Evolutionary conservation across 1,139 yeast species (phyloP), one percentile per base, ranked within the genome.

Genomic region (Yamadazyma diospyri): DNA sequence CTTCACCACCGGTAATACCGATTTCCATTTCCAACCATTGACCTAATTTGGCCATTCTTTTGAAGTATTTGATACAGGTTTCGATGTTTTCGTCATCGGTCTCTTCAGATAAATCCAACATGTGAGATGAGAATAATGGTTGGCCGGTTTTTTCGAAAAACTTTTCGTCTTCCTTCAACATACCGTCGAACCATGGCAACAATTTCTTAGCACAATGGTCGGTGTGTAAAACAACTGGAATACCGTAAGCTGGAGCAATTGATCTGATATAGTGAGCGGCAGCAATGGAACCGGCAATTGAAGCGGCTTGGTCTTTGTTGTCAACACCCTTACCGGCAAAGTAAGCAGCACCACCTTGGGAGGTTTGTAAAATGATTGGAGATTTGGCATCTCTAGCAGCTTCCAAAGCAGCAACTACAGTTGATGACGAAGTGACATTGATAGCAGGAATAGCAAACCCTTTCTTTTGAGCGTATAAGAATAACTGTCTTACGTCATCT

Each of bases 1-100:
- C 98, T 76, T 92, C 98, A 82, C 98, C 98, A 73, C 98, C 97
- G 62, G 98, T 94, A 79, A 92, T 92, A 80, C 98, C 99, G 63
- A 92, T 92, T 78, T 92, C 99, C 98, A 92, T 94, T 78, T 92
- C 99, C 64, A 92, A 81, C 92, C 94, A 92, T 76, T 92, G 97
- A 74, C 78, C 76, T 80, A 89, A 77, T 72, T 86, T 88, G 64
- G 94, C 73, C 80, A 87, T 88, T 71, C 95, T 87, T 65, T 75
- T 75, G 72, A 94, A 92, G 80, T 94, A 94, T 74, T 87, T 83
- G 67, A 70, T 94, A 77, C 97, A 89, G 50, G 86, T 82, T 47
- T 78, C 83, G 58, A 94, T 92, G 84, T 92, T 92, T 72, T 83
- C 94, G 45, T 87, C 95, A 64, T 94, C 97, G 45, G 86, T 51